Evolutionary conservation across 306 rosid genomes (phyloP).

Genomic region (Phaseolus lunatus): DNA sequence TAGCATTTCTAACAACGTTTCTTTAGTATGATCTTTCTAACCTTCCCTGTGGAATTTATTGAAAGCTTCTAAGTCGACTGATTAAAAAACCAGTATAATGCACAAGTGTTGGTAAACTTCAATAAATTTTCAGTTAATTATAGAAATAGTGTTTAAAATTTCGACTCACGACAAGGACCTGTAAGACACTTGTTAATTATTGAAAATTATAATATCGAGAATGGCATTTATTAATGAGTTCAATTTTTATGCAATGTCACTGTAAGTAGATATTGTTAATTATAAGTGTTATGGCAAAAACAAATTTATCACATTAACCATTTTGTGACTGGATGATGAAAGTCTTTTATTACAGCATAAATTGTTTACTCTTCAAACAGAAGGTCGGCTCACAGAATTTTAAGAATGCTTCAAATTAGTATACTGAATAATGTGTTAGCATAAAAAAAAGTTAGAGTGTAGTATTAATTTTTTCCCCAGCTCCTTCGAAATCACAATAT

Average conservation of each 20-base stretch:
- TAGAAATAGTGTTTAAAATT: background rate
- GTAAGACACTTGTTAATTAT: background rate
- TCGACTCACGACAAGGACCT: background rate
- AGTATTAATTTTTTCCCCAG: background rate
- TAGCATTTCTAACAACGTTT: background rate
- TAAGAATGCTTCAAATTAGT: background rate
- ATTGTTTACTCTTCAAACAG: background rate
- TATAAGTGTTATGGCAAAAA: too few relatives aligned
- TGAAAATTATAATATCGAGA: background rate
- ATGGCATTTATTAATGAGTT: background rate
- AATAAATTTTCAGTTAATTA: too few relatives aligned
- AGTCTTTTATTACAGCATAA: background rate
- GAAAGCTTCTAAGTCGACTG: background rate
- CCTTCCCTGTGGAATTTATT: background rate
- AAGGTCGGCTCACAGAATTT: background rate
- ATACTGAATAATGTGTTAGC: background rate
- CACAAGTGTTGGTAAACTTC: too few relatives aligned
- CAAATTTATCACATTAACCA: background rate
- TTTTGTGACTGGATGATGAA: background rate
- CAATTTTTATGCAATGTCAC: background rate
- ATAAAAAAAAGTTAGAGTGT: background rate
- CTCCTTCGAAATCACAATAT: background rate
- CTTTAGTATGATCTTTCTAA: background rate
- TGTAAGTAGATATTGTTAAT: background rate
- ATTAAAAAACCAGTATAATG: too few relatives aligned